These are phyloP conservation scores for Artemisia annua DNA, from an alignment of 129 eudicot species.

Conservation along the genomic window DNA sequence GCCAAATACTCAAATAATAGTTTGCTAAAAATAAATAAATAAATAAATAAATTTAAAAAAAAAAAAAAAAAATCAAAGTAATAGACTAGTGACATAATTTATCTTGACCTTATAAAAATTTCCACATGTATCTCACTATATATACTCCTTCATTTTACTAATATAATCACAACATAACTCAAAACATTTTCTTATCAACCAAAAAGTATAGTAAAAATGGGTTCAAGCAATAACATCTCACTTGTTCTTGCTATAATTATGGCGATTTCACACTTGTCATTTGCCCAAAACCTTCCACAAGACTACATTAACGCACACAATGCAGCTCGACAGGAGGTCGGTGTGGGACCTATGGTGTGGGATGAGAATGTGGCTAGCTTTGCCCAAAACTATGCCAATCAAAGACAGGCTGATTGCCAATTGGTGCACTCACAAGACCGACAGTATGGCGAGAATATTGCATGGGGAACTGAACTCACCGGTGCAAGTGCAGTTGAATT, in stretches of 20 bases:
- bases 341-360: conserved; percentile 30
- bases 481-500: conserved; percentile 41
- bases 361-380: conserved; percentile 11
- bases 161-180: no score
- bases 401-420: conserved; percentile 25
- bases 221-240: neutral
- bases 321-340: conserved; percentile 18
- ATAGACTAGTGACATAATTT: no score
- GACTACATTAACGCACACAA: conserved; percentile 38
- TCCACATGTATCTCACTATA: no score
- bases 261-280: conserved; percentile 6
- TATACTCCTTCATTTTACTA: no score
- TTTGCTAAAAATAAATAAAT: no score
- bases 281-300: conserved; percentile 25
- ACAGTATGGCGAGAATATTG: conserved; percentile 62
- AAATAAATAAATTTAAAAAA: no score
- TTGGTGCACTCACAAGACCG: conserved; percentile 41
- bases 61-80: no score
- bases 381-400: conserved; percentile 29
- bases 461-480: conserved; percentile 36
- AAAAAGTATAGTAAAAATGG: no score
- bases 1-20: no score
- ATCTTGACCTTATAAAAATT: no score
- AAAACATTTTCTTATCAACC: neutral
- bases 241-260: conserved; percentile 23